phyloP scores from a whole-genome alignment of 2,329 filamentous ascomycete species.

The Penicillium verrucosum region DNA sequence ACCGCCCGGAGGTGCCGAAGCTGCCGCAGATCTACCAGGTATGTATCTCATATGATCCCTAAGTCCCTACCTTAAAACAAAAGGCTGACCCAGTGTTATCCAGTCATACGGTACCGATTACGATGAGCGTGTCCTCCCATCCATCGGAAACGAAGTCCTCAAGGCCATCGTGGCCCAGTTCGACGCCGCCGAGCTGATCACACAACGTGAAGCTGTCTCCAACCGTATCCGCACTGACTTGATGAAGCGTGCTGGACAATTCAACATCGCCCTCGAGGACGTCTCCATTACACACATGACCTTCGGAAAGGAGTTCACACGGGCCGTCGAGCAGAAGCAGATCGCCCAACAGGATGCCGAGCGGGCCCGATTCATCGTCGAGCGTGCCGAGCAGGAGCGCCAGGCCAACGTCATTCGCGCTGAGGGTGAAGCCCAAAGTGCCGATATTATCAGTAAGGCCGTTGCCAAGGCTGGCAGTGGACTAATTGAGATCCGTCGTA shows the following conservation, averaged over 20 bases:
- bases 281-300: slow-evolving; percentile 99
- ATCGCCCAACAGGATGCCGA: slow-evolving; percentile 99
- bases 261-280: slow-evolving; percentile 98
- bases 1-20: slow-evolving; percentile 87
- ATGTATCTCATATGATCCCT: background rate
- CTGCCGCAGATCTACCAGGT: slow-evolving; percentile 99
- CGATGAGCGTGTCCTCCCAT: slow-evolving; percentile 95
- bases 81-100: slow-evolving; percentile 5
- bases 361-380: slow-evolving; percentile 94
- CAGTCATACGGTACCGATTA: slow-evolving; percentile 97
- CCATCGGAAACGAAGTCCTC: slow-evolving; percentile 98
- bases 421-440: slow-evolving; percentile 95
- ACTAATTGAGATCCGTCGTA: slow-evolving; percentile 91
- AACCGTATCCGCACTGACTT: slow-evolving; percentile 92
- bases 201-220: slow-evolving; percentile 93
- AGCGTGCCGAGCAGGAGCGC: slow-evolving; percentile 97
- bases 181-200: slow-evolving; percentile 97
- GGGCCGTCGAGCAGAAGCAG: slow-evolving; percentile 99
- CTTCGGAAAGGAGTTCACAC: slow-evolving; percentile 97
- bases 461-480: slow-evolving; percentile 92
- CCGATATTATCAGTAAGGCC: slow-evolving; percentile 90
- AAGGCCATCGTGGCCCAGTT: slow-evolving; percentile 99
- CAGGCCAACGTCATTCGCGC: slow-evolving; percentile 98
- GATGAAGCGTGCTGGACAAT: slow-evolving; percentile 87
- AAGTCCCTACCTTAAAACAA: background rate